A percentile compares a stretch with the other conserved stretches of the same genome.
Conservation (phyloP, 2,329 filamentous ascomycete genomes). For the Apiospora saccharicola region DNA sequence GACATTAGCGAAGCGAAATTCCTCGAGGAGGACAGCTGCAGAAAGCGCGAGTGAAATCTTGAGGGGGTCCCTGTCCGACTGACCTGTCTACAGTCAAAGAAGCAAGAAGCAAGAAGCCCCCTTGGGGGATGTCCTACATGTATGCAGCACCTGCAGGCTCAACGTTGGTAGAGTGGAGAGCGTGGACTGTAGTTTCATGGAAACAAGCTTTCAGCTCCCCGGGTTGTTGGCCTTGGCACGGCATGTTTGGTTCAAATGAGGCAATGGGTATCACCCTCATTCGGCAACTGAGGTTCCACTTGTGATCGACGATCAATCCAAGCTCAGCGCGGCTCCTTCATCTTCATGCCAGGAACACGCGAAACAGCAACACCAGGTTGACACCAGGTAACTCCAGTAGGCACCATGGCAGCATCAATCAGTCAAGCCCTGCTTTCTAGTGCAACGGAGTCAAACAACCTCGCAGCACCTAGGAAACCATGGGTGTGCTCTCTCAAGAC, state of each 20-base stretch:
- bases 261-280: not conserved
- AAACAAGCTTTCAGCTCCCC: conserved; percentile 21
- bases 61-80: not conserved
- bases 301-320: conserved; percentile 19
- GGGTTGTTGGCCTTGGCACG: conserved; percentile 9
- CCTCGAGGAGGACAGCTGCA: not conserved
- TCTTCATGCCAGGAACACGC: conserved; percentile 14
- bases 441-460: not conserved
- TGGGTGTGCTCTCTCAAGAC: not conserved
- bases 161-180: not conserved
- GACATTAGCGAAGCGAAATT: not conserved
- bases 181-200: not conserved
- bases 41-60: not conserved
- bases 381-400: not conserved
- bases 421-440: conserved; percentile 1
- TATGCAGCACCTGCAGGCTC: not conserved
- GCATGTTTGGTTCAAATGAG: conserved; percentile 11
- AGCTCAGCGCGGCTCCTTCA: not conserved
- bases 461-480: too few species aligned
- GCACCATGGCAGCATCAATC: not conserved
- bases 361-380: not conserved
- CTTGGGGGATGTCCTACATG: not conserved
- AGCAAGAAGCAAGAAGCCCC: not conserved
- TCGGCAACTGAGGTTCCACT: conserved; percentile 11
- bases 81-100: not conserved